These are phyloP conservation scores for Candida alai DNA, from an alignment of 805 yeast species.

Conservation along the genomic window DNA sequence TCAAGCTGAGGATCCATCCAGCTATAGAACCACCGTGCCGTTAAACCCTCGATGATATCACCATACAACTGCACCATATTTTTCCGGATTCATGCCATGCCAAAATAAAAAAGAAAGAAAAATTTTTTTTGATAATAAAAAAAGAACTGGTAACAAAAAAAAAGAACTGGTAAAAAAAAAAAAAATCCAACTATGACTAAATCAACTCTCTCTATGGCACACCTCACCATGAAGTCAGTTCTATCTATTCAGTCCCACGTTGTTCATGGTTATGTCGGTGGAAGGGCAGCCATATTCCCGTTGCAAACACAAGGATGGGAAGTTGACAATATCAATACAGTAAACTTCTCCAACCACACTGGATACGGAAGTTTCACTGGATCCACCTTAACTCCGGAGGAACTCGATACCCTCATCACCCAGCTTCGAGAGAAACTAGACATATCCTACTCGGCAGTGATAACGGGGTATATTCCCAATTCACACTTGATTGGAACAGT, in stretches of 20 bases:
- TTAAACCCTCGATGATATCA: too few species aligned
- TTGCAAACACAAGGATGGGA: constrained; percentile 88
- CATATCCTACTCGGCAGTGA: constrained; percentile 47
- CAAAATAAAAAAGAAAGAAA: too few species aligned
- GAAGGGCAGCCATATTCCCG: constrained; percentile 86
- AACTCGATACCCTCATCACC: constrained; percentile 45
- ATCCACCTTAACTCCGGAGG: constrained; percentile 35
- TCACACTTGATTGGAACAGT: constrained; percentile 41
- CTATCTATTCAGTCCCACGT: constrained; percentile 77
- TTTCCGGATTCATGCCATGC: too few species aligned
- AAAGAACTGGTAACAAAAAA: background rate
- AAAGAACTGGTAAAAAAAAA: background rate
- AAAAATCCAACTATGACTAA: background rate
- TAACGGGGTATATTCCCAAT: constrained; percentile 70
- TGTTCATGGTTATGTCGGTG: constrained; percentile 94
- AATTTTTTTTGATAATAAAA: background rate
- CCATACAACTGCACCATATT: too few species aligned
- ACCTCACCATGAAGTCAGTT: constrained; percentile 13
- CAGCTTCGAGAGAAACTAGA: constrained; percentile 50
- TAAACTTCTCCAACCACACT: constrained; percentile 87
- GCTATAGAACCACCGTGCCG: too few species aligned
- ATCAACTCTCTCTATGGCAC: background rate
- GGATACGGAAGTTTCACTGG: constrained; percentile 77
- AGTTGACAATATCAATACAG: constrained; percentile 85
- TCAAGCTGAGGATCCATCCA: too few species aligned